Conservation (phyloP, 2,329 filamentous ascomycete genomes). For the Phaeosphaeriaceae sp. region DNA sequence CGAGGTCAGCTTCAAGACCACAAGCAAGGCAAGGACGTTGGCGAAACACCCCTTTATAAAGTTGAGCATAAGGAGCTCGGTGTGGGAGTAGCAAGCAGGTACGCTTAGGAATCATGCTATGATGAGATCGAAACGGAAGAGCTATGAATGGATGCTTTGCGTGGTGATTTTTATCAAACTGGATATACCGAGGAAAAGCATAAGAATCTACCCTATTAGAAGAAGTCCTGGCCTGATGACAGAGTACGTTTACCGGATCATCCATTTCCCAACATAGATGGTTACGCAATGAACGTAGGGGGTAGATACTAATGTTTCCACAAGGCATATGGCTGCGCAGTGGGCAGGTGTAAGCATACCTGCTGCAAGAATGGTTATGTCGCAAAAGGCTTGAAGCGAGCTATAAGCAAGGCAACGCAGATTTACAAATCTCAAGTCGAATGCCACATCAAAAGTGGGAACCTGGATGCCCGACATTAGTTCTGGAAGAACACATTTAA, state of each 20-base stretch:
- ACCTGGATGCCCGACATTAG: neutral
- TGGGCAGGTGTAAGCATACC: neutral
- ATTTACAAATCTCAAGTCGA: neutral
- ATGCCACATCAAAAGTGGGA: neutral
- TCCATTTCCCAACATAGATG: neutral
- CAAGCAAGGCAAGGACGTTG: neutral
- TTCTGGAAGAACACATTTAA: neutral
- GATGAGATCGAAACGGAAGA: too few relatives aligned
- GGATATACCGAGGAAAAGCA: neutral
- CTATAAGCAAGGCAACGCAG: neutral
- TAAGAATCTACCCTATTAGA: neutral
- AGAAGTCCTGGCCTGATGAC: neutral
- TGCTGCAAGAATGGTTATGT: neutral
- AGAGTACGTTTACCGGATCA: neutral
- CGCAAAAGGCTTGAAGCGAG: neutral
- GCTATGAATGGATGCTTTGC: too few relatives aligned
- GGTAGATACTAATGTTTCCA: slow-evolving; percentile 1
- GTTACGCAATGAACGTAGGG: neutral
- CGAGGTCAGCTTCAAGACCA: neutral
- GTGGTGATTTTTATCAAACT: neutral
- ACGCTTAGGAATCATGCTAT: too few relatives aligned
- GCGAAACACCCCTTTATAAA: neutral
- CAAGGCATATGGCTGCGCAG: neutral
- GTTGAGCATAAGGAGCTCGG: neutral
- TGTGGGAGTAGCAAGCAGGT: too few relatives aligned